Conservation (phyloP, 495 filamentous ascomycete genomes). For the Bombardia bombarda region DNA sequence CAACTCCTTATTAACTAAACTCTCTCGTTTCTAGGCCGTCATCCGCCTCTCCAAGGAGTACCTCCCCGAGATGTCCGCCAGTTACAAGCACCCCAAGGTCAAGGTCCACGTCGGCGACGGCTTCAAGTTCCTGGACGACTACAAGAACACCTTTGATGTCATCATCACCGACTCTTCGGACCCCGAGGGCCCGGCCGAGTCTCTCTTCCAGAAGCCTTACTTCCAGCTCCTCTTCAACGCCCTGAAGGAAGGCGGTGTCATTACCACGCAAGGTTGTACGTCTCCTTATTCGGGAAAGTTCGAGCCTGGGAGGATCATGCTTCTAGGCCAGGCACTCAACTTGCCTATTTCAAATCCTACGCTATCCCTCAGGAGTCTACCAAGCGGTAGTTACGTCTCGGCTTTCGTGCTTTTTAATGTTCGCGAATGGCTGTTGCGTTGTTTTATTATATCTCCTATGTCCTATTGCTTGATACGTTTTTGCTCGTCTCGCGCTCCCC, state of each 20-base stretch:
- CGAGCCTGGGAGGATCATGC: slow-evolving; percentile 16
- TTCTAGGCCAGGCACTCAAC: slow-evolving; percentile 19
- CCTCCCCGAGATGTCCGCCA: slow-evolving; percentile 87
- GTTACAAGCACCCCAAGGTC: slow-evolving; percentile 88
- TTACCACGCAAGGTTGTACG: slow-evolving; percentile 99
- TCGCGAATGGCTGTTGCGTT: no score
- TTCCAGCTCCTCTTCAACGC: slow-evolving; percentile 86
- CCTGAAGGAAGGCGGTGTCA: slow-evolving; percentile 90
- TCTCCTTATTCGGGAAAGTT: no score
- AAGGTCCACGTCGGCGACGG: slow-evolving; percentile 90
- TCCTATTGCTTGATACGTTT: no score
- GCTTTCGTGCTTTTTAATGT: slow-evolving; percentile 15
- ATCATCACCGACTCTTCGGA: slow-evolving; percentile 99
- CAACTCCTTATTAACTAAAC: neutral
- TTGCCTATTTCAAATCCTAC: slow-evolving; percentile 13
- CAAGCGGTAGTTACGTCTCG: slow-evolving; percentile 24
- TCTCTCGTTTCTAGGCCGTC: slow-evolving; percentile 56
- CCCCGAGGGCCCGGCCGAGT: slow-evolving; percentile 92
- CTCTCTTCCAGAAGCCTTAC: slow-evolving; percentile 96
- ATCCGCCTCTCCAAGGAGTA: slow-evolving; percentile 98
- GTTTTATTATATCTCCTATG: no score
- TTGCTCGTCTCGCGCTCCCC: no score
- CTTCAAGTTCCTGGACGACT: slow-evolving; percentile 91
- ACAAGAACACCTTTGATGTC: slow-evolving; percentile 94
- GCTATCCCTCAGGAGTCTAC: slow-evolving; percentile 21